Evolutionary conservation across 768 basidiomycete genomes (phyloP), one percentile per base, ranked within the genome.

Genomic region (Albatrellus ellisii): DNA sequence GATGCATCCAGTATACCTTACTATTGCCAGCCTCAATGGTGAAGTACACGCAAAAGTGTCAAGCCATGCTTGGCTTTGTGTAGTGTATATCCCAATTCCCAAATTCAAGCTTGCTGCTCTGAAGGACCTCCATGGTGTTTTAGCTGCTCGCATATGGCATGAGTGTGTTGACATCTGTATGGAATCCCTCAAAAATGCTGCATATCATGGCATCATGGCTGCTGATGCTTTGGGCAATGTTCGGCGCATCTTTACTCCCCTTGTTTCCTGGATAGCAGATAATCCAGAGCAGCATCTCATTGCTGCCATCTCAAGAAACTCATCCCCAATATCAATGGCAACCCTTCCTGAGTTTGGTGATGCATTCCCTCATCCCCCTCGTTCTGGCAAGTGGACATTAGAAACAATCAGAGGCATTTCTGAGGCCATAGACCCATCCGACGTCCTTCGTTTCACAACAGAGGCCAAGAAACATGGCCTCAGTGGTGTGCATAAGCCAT

Each of bases 401-500:
- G 26, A n/a, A 6, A 24, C 26, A n/a, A n/a, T 43, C 6, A 22
- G 21, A 0, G 34, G 26, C 3, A 2, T 43, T n/a, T 15, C 26
- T 14, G 20, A 18, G n/a, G 34, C 36, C 3, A 20, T 24, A 12
- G 18, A 43, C 25, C 35, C 34, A 14, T 34, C 24, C 17, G 18
- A 43, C 15, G 8, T 43, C 17, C 15, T 18, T 4, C 15, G 9
- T 5, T 43, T 36, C n/a, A 15, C 29, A 15, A 31, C 21, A 14
- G 35, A 35, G 9, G 34, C 42, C 8, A 34, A 34, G 24, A 33
- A 20, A 26, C n/a, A 17, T 26, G 6, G 42, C 4, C 34, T 43
- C 33, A 43, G 36, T 36, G 42, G 42, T 20, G 25, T 43, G 15
- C n/a, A 28, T 4, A 9, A 26, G 24, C 42, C 25, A 8, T 43